Evolutionary conservation across 2,329 filamentous ascomycete genomes (phyloP), one percentile per base, ranked within the genome.

Genomic region (Raffaelea arxii): DNA sequence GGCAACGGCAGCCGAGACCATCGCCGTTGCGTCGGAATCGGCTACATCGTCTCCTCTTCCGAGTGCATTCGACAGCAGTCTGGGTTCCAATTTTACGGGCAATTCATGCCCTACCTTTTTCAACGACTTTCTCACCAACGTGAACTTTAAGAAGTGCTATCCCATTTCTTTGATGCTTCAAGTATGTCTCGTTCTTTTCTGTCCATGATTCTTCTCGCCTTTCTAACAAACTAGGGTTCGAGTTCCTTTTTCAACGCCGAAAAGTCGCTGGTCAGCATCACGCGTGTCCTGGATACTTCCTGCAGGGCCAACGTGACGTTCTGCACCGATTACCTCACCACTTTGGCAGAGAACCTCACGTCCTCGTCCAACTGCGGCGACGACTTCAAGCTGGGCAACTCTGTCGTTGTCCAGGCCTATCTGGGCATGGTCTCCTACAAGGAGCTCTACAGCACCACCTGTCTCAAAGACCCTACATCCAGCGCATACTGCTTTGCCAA

Each of bases 101-200:
- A 73, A 70, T 22, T 66, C 67, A 5, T 90, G 85, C 58, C 77
- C 80, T 3, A 60, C 60, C 5, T 90, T 91, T 64, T 82, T 94
- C 62, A 70, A 76, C 44, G 62, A 62, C 3, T 79, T 94, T 56
- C 72, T 92, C 43, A 66, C 65, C 41, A 77, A 86, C 58, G 59
- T 72, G 6, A 80, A 77, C 4, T 88, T 92, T 55, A 75, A 78
- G 54, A 62, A 74, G 44, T 97, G 91, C 66, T 79, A 90, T 54
- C 87, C 91, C 0, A 71, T 96, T 48, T 95, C 90, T 1, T 72
- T 95, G 56, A 76, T 97, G 53, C 70, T 97, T 10, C 79, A 86
- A 70, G 85, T 86, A 67, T 59, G 76, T 59, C 10, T 25, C 11
- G 22, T 11, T 25, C 25, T 18, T 18, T 23, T 23, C 25, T 5